Percentiles rank a stretch among this genome's conserved stretches.
phyloP scores from a whole-genome alignment of 106 monocot species.

The Ottelia alismoides region DNA sequence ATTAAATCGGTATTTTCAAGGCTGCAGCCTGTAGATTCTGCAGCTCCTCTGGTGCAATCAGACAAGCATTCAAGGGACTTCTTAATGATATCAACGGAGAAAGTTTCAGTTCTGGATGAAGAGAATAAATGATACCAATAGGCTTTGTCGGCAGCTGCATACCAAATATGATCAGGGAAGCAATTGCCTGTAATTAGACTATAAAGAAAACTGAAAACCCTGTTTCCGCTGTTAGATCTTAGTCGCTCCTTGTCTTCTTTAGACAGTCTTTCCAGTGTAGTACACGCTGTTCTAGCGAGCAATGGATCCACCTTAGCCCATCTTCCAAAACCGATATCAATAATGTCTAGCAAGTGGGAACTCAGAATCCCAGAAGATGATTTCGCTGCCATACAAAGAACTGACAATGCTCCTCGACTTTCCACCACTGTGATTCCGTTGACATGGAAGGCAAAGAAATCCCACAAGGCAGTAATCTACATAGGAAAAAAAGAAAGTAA shows the following conservation, averaged over 20 bases:
- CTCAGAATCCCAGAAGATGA: slow-evolving; percentile 61
- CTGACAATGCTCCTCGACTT: slow-evolving; percentile 79
- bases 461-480: slow-evolving; percentile 90
- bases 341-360: slow-evolving; percentile 73
- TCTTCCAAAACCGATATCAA: slow-evolving; percentile 96
- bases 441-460: slow-evolving; percentile 81
- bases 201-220: slow-evolving; percentile 47
- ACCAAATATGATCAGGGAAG: slow-evolving; percentile 86
- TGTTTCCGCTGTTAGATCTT: slow-evolving; percentile 25
- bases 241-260: slow-evolving; percentile 74
- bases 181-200: slow-evolving; percentile 51
- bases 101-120: slow-evolving; percentile 74
- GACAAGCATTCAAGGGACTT: slow-evolving; percentile 41
- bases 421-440: slow-evolving; percentile 51
- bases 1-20: slow-evolving; percentile 8
- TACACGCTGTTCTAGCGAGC: slow-evolving; percentile 87
- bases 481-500: too few relatives aligned
- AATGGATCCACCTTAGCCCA: slow-evolving; percentile 94
- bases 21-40: slow-evolving; percentile 9
- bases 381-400: slow-evolving; percentile 95
- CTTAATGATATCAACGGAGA: slow-evolving; percentile 61
- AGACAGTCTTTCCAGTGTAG: slow-evolving; percentile 78
- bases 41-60: slow-evolving; percentile 15
- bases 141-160: slow-evolving; percentile 85
- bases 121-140: slow-evolving; percentile 59